Conservation (phyloP, 176 grass and related monocot species). For the Melocanna baccifera region DNA sequence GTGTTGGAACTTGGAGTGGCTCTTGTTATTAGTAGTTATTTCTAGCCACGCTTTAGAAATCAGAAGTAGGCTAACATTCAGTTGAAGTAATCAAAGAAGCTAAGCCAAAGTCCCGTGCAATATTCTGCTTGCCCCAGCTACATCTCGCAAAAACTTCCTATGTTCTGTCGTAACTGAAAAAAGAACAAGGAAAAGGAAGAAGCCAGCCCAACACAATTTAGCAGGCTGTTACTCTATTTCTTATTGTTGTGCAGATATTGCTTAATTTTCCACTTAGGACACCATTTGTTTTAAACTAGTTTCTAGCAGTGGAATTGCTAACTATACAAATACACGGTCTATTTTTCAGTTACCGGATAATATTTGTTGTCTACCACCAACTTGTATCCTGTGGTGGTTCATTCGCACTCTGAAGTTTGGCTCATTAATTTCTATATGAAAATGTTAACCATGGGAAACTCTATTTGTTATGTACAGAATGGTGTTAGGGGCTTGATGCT, state of each 20-base stretch:
- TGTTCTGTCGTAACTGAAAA: background rate
- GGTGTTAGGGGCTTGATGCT: slow-evolving; percentile 91
- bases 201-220: background rate
- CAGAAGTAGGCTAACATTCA: background rate
- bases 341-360: background rate
- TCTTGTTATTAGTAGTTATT: slow-evolving; percentile 3
- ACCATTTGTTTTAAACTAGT: background rate
- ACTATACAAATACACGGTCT: background rate
- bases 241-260: background rate
- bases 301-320: background rate
- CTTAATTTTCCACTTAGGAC: background rate
- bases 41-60: background rate
- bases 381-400: background rate
- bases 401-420: background rate
- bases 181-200: background rate
- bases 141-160: background rate
- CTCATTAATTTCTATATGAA: background rate
- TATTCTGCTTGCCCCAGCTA: background rate
- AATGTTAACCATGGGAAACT: background rate
- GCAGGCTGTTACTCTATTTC: background rate
- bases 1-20: background rate
- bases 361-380: background rate
- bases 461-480: slow-evolving; percentile 57
- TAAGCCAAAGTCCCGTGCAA: background rate
- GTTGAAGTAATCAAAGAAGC: background rate